phyloP scores from a whole-genome alignment of 164 flowering plant genomes.

The Tetrastigma voinierianum region DNA sequence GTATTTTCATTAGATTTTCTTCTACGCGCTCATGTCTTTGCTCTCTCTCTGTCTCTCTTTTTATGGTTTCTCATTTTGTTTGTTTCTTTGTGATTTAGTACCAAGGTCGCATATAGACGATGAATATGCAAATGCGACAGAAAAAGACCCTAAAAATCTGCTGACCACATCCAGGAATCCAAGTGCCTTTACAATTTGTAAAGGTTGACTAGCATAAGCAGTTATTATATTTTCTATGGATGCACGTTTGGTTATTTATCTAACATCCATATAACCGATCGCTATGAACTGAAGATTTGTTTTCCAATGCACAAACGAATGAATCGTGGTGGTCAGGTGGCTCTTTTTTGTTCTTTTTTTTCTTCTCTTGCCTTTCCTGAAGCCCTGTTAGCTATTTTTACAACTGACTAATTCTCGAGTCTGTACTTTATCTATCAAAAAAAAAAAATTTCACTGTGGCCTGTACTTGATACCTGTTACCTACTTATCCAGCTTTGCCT shows the following conservation, averaged over 20 bases:
- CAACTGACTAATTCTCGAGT: too few species aligned
- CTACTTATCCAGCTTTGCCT: neutral
- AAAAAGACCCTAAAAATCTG: conserved; percentile 81
- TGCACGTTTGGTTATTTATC: neutral
- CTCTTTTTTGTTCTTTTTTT: neutral
- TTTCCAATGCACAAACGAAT: conserved; percentile 88
- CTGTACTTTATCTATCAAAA: neutral
- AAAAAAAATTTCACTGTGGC: too few species aligned
- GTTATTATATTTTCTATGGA: neutral
- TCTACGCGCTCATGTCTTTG: neutral
- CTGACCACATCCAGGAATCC: conserved; percentile 93
- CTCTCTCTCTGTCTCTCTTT: neutral
- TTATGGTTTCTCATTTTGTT: neutral
- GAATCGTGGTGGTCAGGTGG: conserved; percentile 96
- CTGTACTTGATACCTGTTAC: too few species aligned
- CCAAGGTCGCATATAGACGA: conserved; percentile 82
- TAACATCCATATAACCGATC: neutral
- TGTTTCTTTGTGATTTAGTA: conserved; percentile 34
- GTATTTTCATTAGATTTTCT: too few species aligned
- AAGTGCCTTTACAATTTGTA: conserved; percentile 86
- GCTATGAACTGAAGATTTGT: conserved; percentile 82
- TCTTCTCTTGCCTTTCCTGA: neutral
- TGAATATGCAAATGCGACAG: conserved; percentile 88
- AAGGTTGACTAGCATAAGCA: conserved; percentile 48
- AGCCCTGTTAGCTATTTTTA: too few species aligned